Base-by-base conservation (phyloP, 2,329 filamentous ascomycete species). In the Penicillium occitanis region DNA sequence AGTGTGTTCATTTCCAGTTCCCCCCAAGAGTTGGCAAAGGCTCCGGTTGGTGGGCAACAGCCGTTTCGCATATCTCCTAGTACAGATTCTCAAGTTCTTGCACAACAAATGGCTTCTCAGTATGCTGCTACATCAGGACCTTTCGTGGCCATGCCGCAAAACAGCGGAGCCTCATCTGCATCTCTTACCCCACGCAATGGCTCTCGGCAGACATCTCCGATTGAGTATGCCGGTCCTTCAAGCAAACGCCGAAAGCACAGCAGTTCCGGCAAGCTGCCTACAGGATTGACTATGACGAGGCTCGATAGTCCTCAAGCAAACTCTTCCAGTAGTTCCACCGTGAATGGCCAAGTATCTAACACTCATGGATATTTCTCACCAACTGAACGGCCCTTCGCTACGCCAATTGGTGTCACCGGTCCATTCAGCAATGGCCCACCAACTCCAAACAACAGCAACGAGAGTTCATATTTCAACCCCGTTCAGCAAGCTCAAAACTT, bases 241-340 rank as follows among this genome's bases (percentile, higher is more conserved):
- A 85, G 87, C 51, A 97, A 96, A 82, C 93, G 93, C 79, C 86
- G 93, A 69, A 97, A 96, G 77, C 88, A 90, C 5, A 93, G 89
- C 75, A 85, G 85, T 48, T 86, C 87, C 17, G 78, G 82, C 40
- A 91, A 91, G 75, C 81, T 96, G 14, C 91, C 92, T 0, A 88
- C 86, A 19, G 88, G 87, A 17, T 79, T 96, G 71, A 86, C 89
- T 7, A 96, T 97, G 93, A 96, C 93, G 1, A 88, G 88, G 64
- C 82, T 95, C 42, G 91, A 95, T 70, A 88, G 87, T 1, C 81
- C 76, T 64, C 80, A 80, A 61, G 70, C 76, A 19, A 73, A 75
- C 6, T 67, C 71, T 64, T 63, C 72, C 25, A 70, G 69, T 33
- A 69, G 77, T 70, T 73, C 85, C 71, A 73, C 80, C 72, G 70